Evolutionary conservation across 2,329 filamentous ascomycete species (phyloP).

Genomic region (Berkeleyomyces basicola): DNA sequence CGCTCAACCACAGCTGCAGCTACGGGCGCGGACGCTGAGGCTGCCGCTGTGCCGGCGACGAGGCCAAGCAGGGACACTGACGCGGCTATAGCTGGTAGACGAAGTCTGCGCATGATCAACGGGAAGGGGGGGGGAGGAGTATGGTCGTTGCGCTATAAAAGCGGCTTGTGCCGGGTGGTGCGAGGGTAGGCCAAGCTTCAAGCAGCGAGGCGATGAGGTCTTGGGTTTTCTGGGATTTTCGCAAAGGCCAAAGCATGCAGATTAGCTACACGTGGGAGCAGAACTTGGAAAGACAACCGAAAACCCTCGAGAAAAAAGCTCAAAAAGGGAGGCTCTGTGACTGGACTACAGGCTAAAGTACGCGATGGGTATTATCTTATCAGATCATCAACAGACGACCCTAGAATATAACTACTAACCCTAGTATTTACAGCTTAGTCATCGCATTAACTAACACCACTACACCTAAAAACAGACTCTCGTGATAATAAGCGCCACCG

Average conservation of each 20-base stretch:
- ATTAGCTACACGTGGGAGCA: neutral
- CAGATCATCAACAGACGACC: constrained; percentile 9
- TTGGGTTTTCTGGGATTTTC: neutral
- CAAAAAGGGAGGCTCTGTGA: neutral
- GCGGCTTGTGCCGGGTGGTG: neutral
- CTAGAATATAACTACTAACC: neutral
- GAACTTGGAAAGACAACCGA: neutral
- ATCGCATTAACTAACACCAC: neutral
- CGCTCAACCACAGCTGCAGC: neutral
- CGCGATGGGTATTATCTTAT: constrained; percentile 9
- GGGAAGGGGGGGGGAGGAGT: neutral
- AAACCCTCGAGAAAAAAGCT: neutral
- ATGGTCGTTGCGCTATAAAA: neutral
- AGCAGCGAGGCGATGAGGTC: neutral
- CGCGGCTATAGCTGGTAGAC: neutral
- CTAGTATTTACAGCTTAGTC: neutral
- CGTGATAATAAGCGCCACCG: neutral
- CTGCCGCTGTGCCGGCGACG: neutral
- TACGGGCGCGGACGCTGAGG: neutral
- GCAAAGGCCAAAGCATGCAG: too few species aligned
- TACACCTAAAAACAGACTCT: neutral
- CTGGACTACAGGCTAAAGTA: too few species aligned
- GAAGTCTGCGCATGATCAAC: neutral
- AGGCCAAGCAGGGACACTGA: neutral
- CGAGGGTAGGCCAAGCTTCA: neutral